Evolutionary conservation across 768 basidiomycete species (phyloP), one percentile per base, ranked within the genome.

Genomic region (Lactifluus volemus): DNA sequence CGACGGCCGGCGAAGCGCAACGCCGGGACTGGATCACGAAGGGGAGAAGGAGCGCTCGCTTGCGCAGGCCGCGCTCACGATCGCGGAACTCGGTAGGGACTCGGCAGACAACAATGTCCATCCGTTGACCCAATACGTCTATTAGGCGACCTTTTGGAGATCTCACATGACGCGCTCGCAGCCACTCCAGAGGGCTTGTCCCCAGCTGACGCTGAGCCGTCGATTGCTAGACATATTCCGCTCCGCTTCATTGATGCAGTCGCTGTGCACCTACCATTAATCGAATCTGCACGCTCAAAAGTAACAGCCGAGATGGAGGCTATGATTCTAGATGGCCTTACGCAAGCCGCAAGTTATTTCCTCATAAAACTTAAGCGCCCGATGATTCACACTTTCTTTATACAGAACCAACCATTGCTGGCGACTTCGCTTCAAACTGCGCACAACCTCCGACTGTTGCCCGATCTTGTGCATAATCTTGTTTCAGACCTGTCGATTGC

Each of bases 371-470:
- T 9, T 21, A 39, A 12, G 52, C 51, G 49, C 54, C 50, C 42
- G 29, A 59, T 55, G 57, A 60, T 45, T 25, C n/a, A 25, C 25
- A 25, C 52, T 48, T 39, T 47, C 42, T 32, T 38, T 11, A 39
- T 58, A 42, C 64, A 97, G 94, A 89, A 98, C 68, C 93, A 92
- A 74, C 84, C 92, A 1, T 74, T 96, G 17, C 80, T 99, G 1
- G 92, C 95, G 0, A 94, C 92, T 1, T 92, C 96, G 0, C 79
- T 99, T 12, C 97, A 98, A 77, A 98, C 93, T 1, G 94, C 96
- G 4, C 89, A 92, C 73, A 99, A 98, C 70, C 81, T 99, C 14
- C 81, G 88, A 32, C 81, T 90, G 15, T 78, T 99, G 11, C 90
- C 96, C 0, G 80, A 84, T 29, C 81, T 98, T 6, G 89, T 98